These are phyloP conservation scores for Fraxinus americana DNA, from an alignment of 257 asterid species.

Conservation along the genomic window DNA sequence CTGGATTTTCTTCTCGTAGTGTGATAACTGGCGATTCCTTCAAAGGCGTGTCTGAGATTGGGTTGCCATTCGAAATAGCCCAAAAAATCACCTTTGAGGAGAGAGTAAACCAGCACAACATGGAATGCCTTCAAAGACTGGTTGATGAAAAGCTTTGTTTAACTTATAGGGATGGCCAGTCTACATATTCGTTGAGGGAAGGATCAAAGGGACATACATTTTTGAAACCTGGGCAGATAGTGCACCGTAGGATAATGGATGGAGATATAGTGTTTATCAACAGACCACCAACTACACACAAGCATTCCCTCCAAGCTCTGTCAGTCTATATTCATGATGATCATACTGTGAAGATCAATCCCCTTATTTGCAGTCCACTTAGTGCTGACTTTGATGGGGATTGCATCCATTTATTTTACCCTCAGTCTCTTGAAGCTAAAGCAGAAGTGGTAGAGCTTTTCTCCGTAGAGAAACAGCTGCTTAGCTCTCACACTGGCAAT, in stretches of 20 bases:
- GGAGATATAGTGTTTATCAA: constrained; percentile 92
- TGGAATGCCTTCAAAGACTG: constrained; percentile 71
- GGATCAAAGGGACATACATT: constrained; percentile 95
- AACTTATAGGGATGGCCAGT: constrained; percentile 74
- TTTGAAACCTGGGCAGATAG: constrained; percentile 89
- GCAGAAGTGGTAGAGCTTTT: constrained; percentile 95
- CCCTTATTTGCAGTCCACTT: constrained; percentile 89
- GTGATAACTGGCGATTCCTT: constrained; percentile 95
- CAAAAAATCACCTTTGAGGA: constrained; percentile 91
- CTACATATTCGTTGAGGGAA: constrained; percentile 80
- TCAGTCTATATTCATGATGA: constrained; percentile 83
- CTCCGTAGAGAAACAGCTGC: constrained; percentile 88
- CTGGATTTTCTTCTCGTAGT: constrained; percentile 96
- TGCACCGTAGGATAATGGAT: constrained; percentile 90
- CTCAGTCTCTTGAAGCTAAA: constrained; percentile 93
- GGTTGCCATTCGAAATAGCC: constrained; percentile 90
- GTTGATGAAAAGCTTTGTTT: constrained; percentile 87
- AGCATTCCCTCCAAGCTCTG: constrained; percentile 91
- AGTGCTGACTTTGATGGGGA: constrained; percentile 99
- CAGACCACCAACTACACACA: constrained; percentile 98
- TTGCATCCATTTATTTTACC: constrained; percentile 88
- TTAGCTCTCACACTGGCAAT: constrained; percentile 97
- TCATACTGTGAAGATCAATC: constrained; percentile 93
- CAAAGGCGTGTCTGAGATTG: constrained; percentile 89
- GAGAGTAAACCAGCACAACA: constrained; percentile 80